These are phyloP conservation scores for Verticillium dahliae DNA, from an alignment of 2,329 filamentous ascomycete genomes.

Conservation along the genomic window DNA sequence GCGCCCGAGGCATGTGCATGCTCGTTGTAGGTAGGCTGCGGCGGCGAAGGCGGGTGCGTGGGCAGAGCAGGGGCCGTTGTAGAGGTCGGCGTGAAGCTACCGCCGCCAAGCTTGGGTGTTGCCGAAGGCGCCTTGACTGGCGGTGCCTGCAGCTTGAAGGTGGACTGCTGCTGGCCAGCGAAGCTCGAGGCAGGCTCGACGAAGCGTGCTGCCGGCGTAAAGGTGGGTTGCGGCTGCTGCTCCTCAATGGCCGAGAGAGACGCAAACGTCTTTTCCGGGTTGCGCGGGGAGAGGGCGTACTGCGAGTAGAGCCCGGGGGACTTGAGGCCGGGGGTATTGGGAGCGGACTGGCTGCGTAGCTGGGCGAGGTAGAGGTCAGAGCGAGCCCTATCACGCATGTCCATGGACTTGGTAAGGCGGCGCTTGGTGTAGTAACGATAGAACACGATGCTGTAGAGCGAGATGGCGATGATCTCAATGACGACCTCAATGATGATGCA, in stretches of 20 bases:
- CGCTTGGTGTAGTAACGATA: slow-evolving; percentile 98
- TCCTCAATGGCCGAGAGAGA: slow-evolving; percentile 40
- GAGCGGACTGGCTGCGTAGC: slow-evolving; percentile 77
- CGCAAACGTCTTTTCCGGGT: slow-evolving; percentile 36
- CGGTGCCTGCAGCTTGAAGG: slow-evolving; percentile 84
- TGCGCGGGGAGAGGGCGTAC: slow-evolving; percentile 37
- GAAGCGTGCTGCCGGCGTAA: slow-evolving; percentile 49
- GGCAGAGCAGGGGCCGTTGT: slow-evolving; percentile 24
- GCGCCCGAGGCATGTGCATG: slow-evolving; percentile 63
- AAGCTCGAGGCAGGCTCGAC: slow-evolving; percentile 60
- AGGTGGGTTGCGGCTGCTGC: slow-evolving; percentile 29
- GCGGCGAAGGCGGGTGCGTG: slow-evolving; percentile 20
- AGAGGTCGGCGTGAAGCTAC: slow-evolving; percentile 51
- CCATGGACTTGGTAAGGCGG: slow-evolving; percentile 93
- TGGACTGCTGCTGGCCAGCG: slow-evolving; percentile 37
- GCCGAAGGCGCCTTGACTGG: slow-evolving; percentile 72
- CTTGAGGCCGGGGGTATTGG: slow-evolving; percentile 88
- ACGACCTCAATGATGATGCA: slow-evolving; percentile 97
- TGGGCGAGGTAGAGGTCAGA: slow-evolving; percentile 92
- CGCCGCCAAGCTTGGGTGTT: slow-evolving; percentile 62
- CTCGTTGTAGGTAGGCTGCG: slow-evolving; percentile 44
- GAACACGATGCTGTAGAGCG: slow-evolving; percentile 90
- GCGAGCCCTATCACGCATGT: slow-evolving; percentile 85
- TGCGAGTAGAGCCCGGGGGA: slow-evolving; percentile 43
- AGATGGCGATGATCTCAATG: slow-evolving; percentile 83